Percentiles rank a stretch among this genome's conserved stretches.
These are phyloP conservation scores for Fusarium vanettenii DNA, from an alignment of 2,329 filamentous ascomycete species.

Conservation along the genomic window DNA sequence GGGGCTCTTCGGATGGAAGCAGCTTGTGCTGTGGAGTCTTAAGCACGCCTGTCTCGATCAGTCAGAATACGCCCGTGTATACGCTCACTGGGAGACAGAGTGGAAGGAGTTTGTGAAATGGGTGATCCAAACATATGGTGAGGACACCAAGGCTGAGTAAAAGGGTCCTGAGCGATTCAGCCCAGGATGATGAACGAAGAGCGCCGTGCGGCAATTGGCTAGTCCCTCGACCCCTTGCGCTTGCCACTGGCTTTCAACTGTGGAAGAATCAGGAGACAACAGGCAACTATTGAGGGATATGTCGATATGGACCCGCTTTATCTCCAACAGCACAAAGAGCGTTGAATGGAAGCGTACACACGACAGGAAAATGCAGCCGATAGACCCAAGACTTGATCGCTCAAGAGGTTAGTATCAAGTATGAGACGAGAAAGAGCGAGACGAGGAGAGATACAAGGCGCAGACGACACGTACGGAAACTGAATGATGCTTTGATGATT, in stretches of 20 bases:
- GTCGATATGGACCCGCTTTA: not conserved
- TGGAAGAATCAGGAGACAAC: not conserved
- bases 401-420: not conserved
- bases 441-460: not conserved
- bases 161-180: not conserved
- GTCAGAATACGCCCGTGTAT: constrained; percentile 52
- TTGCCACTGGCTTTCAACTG: not conserved
- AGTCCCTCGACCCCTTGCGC: not conserved
- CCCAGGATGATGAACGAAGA: not conserved
- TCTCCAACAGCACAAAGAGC: not conserved
- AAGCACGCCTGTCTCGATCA: constrained; percentile 67
- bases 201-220: not conserved
- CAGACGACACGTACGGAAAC: not conserved
- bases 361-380: not conserved
- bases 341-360: not conserved
- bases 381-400: not conserved
- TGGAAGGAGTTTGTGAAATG: constrained; percentile 70
- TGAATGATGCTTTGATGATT: not conserved
- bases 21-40: constrained; percentile 72
- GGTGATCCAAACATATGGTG: constrained; percentile 58
- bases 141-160: constrained; percentile 10
- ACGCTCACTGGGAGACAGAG: constrained; percentile 60
- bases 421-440: not conserved
- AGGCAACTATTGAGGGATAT: not conserved
- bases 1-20: constrained; percentile 77